phyloP scores from a whole-genome alignment of 1,284 basidiomycete species.

The Apiotrichum laibachii region DNA sequence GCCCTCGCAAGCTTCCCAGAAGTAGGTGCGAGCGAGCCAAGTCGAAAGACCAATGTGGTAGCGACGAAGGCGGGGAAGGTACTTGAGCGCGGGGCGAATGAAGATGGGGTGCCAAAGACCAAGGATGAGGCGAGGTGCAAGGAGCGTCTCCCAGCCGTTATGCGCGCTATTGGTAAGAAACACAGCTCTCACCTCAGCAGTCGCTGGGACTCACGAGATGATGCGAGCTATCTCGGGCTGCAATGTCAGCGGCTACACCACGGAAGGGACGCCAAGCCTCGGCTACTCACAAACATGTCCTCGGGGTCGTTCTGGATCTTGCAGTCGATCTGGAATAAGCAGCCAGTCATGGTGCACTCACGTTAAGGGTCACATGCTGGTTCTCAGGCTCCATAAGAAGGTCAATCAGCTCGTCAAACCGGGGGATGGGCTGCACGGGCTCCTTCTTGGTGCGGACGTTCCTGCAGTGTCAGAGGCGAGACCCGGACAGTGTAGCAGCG shows the following conservation, averaged over 20 bases:
- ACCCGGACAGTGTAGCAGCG: too few relatives aligned
- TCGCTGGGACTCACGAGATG: constrained; percentile 56
- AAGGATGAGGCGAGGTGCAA: constrained; percentile 85
- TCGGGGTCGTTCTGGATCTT: constrained; percentile 91
- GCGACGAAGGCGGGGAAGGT: constrained; percentile 71
- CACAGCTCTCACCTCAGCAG: too few relatives aligned
- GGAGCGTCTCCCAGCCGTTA: constrained; percentile 69
- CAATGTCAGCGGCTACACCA: background rate
- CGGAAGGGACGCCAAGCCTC: too few relatives aligned
- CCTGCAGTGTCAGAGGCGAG: constrained; percentile 19
- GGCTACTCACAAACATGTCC: constrained; percentile 64
- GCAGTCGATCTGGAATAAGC: constrained; percentile 64
- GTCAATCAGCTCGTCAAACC: constrained; percentile 75
- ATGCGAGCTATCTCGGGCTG: constrained; percentile 72
- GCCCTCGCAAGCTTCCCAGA: constrained; percentile 85
- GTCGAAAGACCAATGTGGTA: constrained; percentile 80
- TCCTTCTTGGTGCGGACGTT: constrained; percentile 78
- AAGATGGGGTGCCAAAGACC: constrained; percentile 91
- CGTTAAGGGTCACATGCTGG: constrained; percentile 78
- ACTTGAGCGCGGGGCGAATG: constrained; percentile 68
- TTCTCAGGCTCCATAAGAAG: constrained; percentile 67
- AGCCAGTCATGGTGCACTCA: constrained; percentile 23
- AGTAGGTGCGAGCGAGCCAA: constrained; percentile 73
- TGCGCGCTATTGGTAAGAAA: constrained; percentile 52
- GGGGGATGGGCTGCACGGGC: constrained; percentile 82